These are phyloP conservation scores for Pestalotiopsis sp. DNA, from an alignment of 2,329 filamentous ascomycete genomes.

Conservation along the genomic window DNA sequence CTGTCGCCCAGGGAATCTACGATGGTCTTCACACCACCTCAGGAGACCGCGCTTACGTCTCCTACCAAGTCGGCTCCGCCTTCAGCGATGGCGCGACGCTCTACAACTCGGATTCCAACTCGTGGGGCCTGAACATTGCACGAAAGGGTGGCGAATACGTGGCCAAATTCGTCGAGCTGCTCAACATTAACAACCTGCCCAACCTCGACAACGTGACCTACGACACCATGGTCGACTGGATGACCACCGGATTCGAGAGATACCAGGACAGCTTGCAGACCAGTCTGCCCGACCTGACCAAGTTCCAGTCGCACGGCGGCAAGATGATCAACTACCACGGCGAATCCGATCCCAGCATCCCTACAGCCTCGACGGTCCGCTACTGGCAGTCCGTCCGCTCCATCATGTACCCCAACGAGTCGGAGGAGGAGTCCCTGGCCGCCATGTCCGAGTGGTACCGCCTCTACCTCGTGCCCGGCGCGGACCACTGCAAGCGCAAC, in stretches of 20 bases:
- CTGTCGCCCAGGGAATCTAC: conserved; percentile 32
- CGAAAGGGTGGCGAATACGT: conserved; percentile 37
- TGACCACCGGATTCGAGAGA: conserved; percentile 39
- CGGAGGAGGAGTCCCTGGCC: conserved; percentile 39
- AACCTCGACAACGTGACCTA: conserved; percentile 51
- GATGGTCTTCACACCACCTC: conserved; percentile 33
- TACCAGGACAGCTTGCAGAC: conserved; percentile 41
- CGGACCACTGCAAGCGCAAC: conserved; percentile 53
- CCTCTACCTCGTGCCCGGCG: conserved; percentile 57
- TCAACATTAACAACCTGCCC: conserved; percentile 40
- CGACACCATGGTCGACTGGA: conserved; percentile 56
- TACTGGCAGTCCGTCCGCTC: conserved; percentile 57
- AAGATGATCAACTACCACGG: conserved; percentile 64
- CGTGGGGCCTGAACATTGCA: conserved; percentile 32
- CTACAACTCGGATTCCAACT: conserved; percentile 31
- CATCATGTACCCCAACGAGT: conserved; percentile 48
- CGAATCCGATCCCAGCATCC: conserved; percentile 56
- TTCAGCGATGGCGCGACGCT: conserved; percentile 32
- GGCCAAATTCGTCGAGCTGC: conserved; percentile 40
- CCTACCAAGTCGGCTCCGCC: conserved; percentile 31
- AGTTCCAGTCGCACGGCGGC: conserved; percentile 51
- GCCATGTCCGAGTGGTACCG: conserved; percentile 56
- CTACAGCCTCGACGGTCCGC: conserved; percentile 54
- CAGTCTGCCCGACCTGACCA: conserved; percentile 53
- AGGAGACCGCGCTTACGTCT: conserved; percentile 34